A percentile compares a stretch with the other conserved stretches of the same genome.
These are phyloP conservation scores for Zygosaccharomyces sapae DNA, from an alignment of 1,139 yeast species.

Conservation along the genomic window DNA sequence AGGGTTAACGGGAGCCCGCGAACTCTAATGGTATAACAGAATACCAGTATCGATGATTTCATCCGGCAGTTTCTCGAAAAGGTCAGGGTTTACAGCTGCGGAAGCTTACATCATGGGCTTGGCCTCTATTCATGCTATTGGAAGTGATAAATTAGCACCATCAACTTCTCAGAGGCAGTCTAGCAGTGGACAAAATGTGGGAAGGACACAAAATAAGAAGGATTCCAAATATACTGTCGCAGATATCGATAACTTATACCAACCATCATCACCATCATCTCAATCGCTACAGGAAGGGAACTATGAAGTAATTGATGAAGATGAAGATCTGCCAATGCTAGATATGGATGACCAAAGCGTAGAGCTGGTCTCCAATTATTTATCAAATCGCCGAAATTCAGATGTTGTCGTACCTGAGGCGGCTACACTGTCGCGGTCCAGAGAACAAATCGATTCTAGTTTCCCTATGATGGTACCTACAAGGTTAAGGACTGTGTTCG, in stretches of 20 bases:
- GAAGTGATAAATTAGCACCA: conserved; percentile 1
- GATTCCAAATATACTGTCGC: conserved; percentile 13
- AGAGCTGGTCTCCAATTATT: conserved; percentile 44
- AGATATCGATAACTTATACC: conserved; percentile 12
- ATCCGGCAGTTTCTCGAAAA: too few relatives aligned
- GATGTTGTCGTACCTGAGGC: not conserved
- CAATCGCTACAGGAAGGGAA: too few relatives aligned
- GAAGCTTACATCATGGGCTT: conserved; percentile 6
- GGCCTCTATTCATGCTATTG: conserved; percentile 12
- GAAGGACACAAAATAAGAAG: not conserved
- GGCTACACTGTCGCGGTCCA: conserved; percentile 1
- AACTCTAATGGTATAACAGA: too few relatives aligned
- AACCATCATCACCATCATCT: not conserved
- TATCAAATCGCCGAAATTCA: conserved; percentile 31
- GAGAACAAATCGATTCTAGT: conserved; percentile 12
- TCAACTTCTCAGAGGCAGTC: not conserved
- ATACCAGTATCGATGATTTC: too few relatives aligned
- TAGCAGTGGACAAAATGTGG: not conserved
- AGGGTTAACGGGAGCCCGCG: too few relatives aligned
- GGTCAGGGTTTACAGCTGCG: too few relatives aligned
- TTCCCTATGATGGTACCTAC: conserved; percentile 15
- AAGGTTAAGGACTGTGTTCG: conserved; percentile 38
- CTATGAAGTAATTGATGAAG: conserved; percentile 15
- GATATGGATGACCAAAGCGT: conserved; percentile 50
- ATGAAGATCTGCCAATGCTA: conserved; percentile 49